Conservation (phyloP, 331 rosid species). For the Prunus yedoensis region DNA sequence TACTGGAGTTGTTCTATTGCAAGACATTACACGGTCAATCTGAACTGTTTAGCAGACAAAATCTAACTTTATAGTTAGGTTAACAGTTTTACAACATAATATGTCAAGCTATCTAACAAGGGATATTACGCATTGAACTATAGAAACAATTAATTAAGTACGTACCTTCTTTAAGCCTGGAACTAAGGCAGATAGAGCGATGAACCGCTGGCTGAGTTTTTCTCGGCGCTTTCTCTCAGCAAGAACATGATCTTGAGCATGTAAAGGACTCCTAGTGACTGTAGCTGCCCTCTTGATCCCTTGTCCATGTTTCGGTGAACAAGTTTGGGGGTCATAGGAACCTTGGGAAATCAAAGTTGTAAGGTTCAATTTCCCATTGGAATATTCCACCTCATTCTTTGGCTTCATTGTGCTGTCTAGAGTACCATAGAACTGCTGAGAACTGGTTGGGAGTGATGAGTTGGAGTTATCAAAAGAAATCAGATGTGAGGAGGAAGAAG, state of each 20-base stretch:
- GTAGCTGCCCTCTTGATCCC: constrained; percentile 21
- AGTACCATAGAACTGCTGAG: constrained; percentile 18
- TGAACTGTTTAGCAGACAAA: not conserved
- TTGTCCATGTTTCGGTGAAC: constrained; percentile 19
- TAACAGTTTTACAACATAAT: not conserved
- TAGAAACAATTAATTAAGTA: not conserved
- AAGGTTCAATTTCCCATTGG: constrained; percentile 18
- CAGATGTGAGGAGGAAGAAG: constrained; percentile 33
- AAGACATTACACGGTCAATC: not conserved
- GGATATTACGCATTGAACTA: not conserved
- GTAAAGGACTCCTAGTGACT: constrained; percentile 34
- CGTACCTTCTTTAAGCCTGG: constrained; percentile 83
- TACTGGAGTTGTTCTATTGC: not conserved
- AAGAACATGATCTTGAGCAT: constrained; percentile 75
- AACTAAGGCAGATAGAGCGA: constrained; percentile 77
- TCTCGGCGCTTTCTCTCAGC: constrained; percentile 88
- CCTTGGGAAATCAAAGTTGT: constrained; percentile 28
- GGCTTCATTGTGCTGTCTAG: constrained; percentile 25
- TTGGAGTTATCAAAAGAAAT: constrained; percentile 26
- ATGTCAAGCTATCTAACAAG: not conserved
- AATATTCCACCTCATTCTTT: constrained; percentile 33
- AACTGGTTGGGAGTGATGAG: constrained; percentile 10
- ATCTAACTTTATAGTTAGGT: not conserved
- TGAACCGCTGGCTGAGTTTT: constrained; percentile 68
- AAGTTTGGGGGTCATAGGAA: constrained; percentile 24